Base-by-base conservation (phyloP, 805 yeast genomes). In the Yarrowia sp. region DNA sequence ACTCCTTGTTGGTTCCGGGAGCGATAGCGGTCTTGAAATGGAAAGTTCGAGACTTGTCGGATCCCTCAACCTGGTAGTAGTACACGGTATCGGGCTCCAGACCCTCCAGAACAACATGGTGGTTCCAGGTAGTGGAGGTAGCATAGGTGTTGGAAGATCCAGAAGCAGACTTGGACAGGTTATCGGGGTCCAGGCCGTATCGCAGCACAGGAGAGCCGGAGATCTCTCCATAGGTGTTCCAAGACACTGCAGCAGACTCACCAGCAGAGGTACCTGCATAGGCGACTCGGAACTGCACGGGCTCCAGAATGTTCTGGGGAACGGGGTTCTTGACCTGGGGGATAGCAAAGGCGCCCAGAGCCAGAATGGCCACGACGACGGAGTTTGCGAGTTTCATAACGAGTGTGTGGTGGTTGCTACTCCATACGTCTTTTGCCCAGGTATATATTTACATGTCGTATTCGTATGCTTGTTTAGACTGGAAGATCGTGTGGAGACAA, bases 1-100 rank as follows among this genome's bases (percentile, higher is more conserved):
- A 66, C 50, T 50, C 67, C 10, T 63, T 58, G 55, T 64, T 50
- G 17, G 53, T 32, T 1, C 66, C 68, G 11, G 60, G 68, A 22
- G 68, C 66, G 8, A 69, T 67, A n/a, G 64, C 67, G 55, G 70
- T 69, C 35, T 62, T 58, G 53, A 63, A 63, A 18, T 51, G 58
- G 47, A 53, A 28, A 9, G 45, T 53, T 11, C 51, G 28, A 35
- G 67, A 66, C 14, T 42, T 18, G 14, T 62, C 68, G 11, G 65
- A 41, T 17, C 68, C 41, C n/a, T 70, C 65, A 17, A 73, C 73
- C 32, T 47, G 58, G 67, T 72, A 73, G 67, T 72, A 72, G 66
- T 73, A 73, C 4, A 66, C 68, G n/a, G 75, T 73, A 36, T 66
- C 65, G 15, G 74, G 72, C 61, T 65, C 43, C 61, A 73, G 66